Percentiles rank a stretch among this genome's conserved stretches.
These are phyloP conservation scores for Rhododendron simsii DNA, from an alignment of 148 eudicot species.

Conservation along the genomic window DNA sequence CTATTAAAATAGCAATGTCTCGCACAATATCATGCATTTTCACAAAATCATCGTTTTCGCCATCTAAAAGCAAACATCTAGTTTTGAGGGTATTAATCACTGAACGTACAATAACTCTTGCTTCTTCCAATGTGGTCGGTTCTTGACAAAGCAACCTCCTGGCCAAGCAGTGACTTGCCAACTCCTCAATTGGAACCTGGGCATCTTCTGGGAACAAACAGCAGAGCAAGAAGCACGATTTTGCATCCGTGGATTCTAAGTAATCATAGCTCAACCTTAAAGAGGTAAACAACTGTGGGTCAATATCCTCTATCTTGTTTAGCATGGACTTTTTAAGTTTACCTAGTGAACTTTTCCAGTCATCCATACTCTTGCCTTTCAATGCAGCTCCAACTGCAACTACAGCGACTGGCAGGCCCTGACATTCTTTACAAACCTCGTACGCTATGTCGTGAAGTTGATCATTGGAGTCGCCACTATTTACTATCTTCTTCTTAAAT, in stretches of 20 bases:
- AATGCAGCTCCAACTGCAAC: constrained; percentile 12
- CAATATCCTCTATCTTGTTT: background rate
- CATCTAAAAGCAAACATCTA: constrained; percentile 4
- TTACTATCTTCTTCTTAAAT: background rate
- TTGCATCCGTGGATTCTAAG: background rate
- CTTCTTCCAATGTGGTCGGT: background rate
- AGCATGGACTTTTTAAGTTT: background rate
- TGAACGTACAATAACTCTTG: background rate
- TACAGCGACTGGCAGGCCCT: constrained; percentile 16
- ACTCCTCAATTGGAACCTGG: background rate
- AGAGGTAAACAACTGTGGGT: background rate
- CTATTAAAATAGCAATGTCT: constrained; percentile 4
- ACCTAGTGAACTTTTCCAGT: constrained; percentile 8
- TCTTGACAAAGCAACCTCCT: background rate
- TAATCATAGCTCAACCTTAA: constrained; percentile 2
- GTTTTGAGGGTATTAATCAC: background rate
- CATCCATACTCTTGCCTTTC: background rate
- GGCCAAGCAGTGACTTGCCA: constrained; percentile 7
- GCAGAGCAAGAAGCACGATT: constrained; percentile 3
- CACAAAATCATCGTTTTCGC: background rate
- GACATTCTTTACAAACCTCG: background rate
- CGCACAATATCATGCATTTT: constrained; percentile 23
- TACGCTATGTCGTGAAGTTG: background rate
- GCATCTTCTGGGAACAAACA: constrained; percentile 8
- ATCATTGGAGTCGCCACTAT: background rate